phyloP scores from a whole-genome alignment of 108 stramenopile genomes.

The Craspedostauros australis region DNA sequence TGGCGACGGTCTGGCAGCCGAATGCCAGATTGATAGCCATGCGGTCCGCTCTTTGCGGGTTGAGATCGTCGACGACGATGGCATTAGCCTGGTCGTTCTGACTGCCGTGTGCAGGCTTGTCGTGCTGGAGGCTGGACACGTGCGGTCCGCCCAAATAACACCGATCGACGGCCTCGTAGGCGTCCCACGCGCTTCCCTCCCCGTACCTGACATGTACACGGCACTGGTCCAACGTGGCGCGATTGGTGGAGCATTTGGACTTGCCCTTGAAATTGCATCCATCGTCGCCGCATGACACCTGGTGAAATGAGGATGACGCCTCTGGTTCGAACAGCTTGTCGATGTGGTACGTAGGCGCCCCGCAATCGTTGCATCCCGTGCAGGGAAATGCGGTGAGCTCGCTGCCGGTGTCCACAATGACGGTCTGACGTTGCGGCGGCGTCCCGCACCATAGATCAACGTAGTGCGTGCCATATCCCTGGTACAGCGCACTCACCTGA shows the following conservation, averaged over 20 bases:
- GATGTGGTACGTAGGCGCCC: constrained; percentile 55
- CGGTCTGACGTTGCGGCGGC: constrained; percentile 80
- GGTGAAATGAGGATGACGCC: constrained; percentile 18
- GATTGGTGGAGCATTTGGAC: not conserved
- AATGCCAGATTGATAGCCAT: constrained; percentile 50
- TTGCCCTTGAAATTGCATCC: not conserved
- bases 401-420: constrained; percentile 87
- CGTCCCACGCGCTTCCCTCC: constrained; percentile 54
- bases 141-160: constrained; percentile 53
- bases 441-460: constrained; percentile 84
- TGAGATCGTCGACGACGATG: constrained; percentile 27
- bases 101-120: no score
- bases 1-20: constrained; percentile 77
- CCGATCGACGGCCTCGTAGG: constrained; percentile 41
- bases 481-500: constrained; percentile 41
- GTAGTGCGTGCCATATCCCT: constrained; percentile 84
- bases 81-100: constrained; percentile 12
- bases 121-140: constrained; percentile 11
- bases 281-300: not conserved
- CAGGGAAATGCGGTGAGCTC: constrained; percentile 90
- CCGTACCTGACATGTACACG: constrained; percentile 34
- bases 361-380: constrained; percentile 67
- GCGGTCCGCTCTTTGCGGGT: constrained; percentile 32
- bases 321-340: constrained; percentile 57
- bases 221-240: constrained; percentile 13